Evolutionary conservation across 2,329 filamentous ascomycete genomes (phyloP), one percentile per base, ranked within the genome.

Genomic region (Blastomyces emzantsi): DNA sequence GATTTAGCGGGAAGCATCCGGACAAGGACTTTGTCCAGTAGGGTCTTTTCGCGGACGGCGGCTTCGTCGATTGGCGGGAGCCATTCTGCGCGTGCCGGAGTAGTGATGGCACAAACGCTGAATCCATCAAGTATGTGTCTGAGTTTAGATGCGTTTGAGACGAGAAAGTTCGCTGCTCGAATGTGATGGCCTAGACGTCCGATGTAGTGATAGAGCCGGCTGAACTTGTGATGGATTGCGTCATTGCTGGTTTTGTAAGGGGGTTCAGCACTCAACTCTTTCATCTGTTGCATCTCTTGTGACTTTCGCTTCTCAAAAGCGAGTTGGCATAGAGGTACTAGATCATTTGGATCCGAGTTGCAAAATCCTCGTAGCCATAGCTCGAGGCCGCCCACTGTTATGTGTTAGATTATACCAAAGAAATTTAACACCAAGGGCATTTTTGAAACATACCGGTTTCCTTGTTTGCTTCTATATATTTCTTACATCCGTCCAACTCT

Each of bases 101-200:
- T 60, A 58, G 69, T 15, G 52, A 62, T 7, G 64, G 63, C 39
- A 78, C 70, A 1, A 69, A 51, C 61, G 68, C 43, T 43, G 28
- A 22, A 75, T 9, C 66, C 63, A 25, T 73, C 68, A 0, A 82
- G 68, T 0, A 81, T 49, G 1, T 71, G 61, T 1, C 65, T 64
- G 8, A 81, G 45, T 13, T 65, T 64, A 2, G 57, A 58, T 1
- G 72, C 69, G 60, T 77, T 73, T 7, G 72, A 66, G 1, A 82
- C 59, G 0, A 83, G 71, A 9, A 75, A 66, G 3, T 73, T 71
- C 0, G 74, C 70, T 1, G 77, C 75, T 11, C 78, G 74, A 1
- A 79, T 69, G 61, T 78, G 77, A 28, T 78, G 70, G n/a, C 76
- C 77, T 1, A 84, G 67, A 0, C 80, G 73, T 2, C 81, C 80